phyloP scores from a whole-genome alignment of 2,329 filamentous ascomycete genomes.

The Ophiostoma triangulosporum region DNA sequence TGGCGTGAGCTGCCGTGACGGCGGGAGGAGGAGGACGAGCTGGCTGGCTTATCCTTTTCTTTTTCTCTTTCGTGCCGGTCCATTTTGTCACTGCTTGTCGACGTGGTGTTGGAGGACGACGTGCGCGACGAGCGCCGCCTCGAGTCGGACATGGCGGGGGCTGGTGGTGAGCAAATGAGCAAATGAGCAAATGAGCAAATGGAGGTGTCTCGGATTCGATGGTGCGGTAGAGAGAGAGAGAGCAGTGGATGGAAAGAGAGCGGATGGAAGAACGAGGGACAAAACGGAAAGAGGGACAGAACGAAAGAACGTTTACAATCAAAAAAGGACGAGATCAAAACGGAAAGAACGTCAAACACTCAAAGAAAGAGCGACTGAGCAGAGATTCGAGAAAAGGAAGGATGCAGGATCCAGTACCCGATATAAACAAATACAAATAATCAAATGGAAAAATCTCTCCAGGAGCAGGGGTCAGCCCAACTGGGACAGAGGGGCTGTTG shows the following conservation, averaged over 20 bases:
- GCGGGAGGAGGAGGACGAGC: conserved; percentile 7
- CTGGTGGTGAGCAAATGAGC: neutral
- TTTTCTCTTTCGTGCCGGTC: too few relatives aligned
- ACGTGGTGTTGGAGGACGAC: conserved; percentile 3
- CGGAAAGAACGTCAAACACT: neutral
- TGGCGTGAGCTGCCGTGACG: conserved; percentile 10
- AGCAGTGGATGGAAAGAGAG: too few relatives aligned
- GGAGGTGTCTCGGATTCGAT: too few relatives aligned
- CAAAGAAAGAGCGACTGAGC: neutral
- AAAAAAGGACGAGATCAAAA: neutral
- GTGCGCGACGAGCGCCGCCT: conserved; percentile 8
- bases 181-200: neutral
- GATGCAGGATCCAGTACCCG: too few relatives aligned
- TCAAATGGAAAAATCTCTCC: too few relatives aligned
- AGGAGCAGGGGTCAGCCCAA: too few relatives aligned
- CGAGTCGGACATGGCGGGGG: conserved; percentile 9
- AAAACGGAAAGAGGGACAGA: neutral
- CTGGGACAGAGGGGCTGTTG: too few relatives aligned
- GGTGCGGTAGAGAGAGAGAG: too few relatives aligned
- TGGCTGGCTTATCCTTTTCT: too few relatives aligned
- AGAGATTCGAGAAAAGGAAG: neutral
- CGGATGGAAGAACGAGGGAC: too few relatives aligned
- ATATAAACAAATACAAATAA: too few relatives aligned
- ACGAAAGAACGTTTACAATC: neutral
- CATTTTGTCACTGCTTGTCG: too few relatives aligned